Percentiles rank a stretch among this genome's conserved stretches.
phyloP scores from a whole-genome alignment of 148 eudicot genomes.

The Silene conica region DNA sequence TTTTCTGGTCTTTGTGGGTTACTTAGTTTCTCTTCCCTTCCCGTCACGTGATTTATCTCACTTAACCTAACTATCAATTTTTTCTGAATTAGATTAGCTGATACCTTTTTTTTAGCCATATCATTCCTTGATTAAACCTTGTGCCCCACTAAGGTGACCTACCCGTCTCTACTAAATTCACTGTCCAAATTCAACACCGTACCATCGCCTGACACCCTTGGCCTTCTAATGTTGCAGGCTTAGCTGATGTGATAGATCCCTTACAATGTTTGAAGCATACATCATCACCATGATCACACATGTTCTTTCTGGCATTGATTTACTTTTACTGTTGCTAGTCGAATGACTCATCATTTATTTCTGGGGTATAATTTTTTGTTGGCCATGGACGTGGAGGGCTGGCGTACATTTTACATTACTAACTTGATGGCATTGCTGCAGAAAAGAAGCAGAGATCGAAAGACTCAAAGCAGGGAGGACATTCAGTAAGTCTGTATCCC shows the following conservation, averaged over 20 bases:
- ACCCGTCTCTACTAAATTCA: neutral
- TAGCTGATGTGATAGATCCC: neutral
- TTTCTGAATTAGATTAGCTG: neutral
- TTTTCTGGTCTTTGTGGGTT: too few relatives aligned
- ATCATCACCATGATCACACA: neutral
- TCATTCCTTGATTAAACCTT: neutral
- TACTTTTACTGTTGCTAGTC: neutral
- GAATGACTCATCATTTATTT: neutral
- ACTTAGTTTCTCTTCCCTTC: too few relatives aligned
- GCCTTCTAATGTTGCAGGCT: neutral
- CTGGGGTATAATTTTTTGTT: neutral
- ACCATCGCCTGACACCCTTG: neutral
- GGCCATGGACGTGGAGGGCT: neutral
- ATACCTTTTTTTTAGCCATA: neutral
- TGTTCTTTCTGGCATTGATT: neutral
- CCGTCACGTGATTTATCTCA: neutral
- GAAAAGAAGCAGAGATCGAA: slow-evolving; percentile 66
- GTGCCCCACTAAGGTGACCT: neutral
- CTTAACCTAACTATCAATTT: neutral
- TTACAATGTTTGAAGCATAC: neutral
- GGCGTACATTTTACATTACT: neutral
- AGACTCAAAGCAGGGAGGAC: slow-evolving; percentile 43
- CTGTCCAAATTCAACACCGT: neutral
- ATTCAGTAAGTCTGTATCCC: slow-evolving; percentile 40
- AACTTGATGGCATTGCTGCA: slow-evolving; percentile 33